These are phyloP conservation scores for Cymbidium sinense DNA, from an alignment of 106 monocot species.

Conservation along the genomic window DNA sequence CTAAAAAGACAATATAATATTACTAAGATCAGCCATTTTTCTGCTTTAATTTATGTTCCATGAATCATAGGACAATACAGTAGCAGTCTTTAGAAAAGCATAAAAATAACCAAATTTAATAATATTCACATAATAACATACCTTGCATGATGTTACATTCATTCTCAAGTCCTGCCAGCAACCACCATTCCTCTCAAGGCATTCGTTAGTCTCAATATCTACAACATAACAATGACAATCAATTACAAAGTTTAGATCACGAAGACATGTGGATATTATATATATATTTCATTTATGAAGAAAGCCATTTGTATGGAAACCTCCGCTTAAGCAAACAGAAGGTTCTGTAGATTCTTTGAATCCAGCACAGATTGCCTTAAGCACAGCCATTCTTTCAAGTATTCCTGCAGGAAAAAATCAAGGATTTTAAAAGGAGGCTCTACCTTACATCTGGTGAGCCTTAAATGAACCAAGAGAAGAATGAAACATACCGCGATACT, in stretches of 20 bases:
- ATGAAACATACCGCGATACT: conserved; percentile 68
- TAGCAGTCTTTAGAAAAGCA: background rate
- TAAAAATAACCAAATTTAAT: background rate
- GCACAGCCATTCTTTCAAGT: conserved; percentile 64
- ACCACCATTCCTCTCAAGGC: conserved; percentile 73
- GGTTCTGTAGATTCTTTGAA: conserved; percentile 88
- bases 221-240: background rate
- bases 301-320: conserved; percentile 20
- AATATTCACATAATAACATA: conserved; percentile 16
- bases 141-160: conserved; percentile 91
- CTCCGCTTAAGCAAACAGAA: conserved; percentile 72
- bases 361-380: conserved; percentile 90
- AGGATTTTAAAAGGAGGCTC: background rate
- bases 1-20: conserved; percentile 21
- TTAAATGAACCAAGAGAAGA: background rate
- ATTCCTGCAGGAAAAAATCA: conserved; percentile 40
- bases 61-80: background rate
- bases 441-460: background rate
- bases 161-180: conserved; percentile 59
- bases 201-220: conserved; percentile 93
- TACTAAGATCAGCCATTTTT: conserved; percentile 1
- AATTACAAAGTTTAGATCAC: background rate
- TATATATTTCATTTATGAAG: background rate
- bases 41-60: background rate
- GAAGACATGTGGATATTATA: background rate